Evolutionary conservation across 2,329 filamentous ascomycete genomes (phyloP), one percentile per base, ranked within the genome.

Genomic region (Aspergillus costaricaensis): DNA sequence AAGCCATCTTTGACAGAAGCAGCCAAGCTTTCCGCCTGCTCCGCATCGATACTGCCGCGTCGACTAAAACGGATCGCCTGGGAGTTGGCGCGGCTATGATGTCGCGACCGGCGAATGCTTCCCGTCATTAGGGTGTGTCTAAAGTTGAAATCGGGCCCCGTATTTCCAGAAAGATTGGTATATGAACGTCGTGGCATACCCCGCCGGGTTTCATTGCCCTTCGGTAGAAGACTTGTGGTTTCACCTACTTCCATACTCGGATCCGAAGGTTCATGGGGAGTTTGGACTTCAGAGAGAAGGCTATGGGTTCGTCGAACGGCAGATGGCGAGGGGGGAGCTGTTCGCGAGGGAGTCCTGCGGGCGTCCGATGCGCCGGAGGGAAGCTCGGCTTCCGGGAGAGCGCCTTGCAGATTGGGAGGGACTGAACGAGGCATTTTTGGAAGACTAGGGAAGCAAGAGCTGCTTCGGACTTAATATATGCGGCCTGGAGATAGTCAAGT

Each of bases 21-120:
- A 7, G 67, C 62, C 6, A 66, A 3, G 47, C 70, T 71, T 19
- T 67, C 66, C 4, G 58, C 58, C 8, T 57, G 61, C 78, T 80
- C 59, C 67, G 72, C 66, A 91, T 80, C 56, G 86, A 88, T 61
- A 83, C 84, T 61, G 85, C 84, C 23, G 91, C 80, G 70, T 3
- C 70, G 71, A 54, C 69, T 73, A 12, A 75, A 63, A 17, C 89
- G 85, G 43, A 83, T 80, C 17, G 73, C 75, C 59, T 80, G 79
- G 0, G 83, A 85, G 59, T 79, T 80, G 6, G 78, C 73, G 44
- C 83, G 79, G 63, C 81, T 85, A 60, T 81, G 79, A 57, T 82
- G 76, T 25, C 74, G 74, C 19, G 77, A 73, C 19, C 74, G 75
- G 36, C 76, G 76, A 21, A 78, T 55, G 48, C 74, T 79, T 2